Evolutionary conservation across 257 asterid species (phyloP).

Genomic region (Gardenia jasminoides): DNA sequence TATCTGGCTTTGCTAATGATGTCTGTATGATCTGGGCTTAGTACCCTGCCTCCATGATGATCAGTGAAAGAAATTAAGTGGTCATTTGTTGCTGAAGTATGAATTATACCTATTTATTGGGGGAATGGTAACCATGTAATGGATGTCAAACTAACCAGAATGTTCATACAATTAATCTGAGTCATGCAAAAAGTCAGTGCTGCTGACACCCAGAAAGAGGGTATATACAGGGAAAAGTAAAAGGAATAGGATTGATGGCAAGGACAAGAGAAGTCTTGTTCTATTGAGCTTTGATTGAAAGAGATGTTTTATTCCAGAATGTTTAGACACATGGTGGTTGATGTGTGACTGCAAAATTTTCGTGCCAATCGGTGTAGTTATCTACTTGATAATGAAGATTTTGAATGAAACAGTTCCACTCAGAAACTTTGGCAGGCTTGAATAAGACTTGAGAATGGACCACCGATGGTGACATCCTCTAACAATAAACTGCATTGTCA

Average conservation of each 20-base stretch:
- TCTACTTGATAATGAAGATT: not conserved
- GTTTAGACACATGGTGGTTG: not conserved
- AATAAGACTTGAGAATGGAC: slow-evolving; percentile 1
- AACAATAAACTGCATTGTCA: not conserved
- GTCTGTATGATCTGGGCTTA: not conserved
- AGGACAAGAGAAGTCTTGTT: not conserved
- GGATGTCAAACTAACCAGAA: not conserved
- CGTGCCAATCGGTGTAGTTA: not conserved
- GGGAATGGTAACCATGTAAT: not conserved
- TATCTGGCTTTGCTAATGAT: not conserved
- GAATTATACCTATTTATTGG: not conserved
- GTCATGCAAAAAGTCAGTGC: not conserved
- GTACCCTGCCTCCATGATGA: not conserved
- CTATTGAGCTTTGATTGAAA: not conserved
- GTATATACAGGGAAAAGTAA: not conserved
- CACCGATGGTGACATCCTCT: not conserved
- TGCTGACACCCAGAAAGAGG: not conserved
- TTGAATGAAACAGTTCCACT: slow-evolving; percentile 4
- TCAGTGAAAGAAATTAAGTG: not conserved
- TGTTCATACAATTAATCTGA: not conserved
- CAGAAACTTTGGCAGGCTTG: not conserved
- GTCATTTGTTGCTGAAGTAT: no score
- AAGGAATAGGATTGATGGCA: not conserved
- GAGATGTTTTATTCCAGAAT: not conserved
- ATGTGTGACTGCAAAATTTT: not conserved